These are phyloP conservation scores for Erysimum cheiranthoides DNA, from an alignment of 345 rosid genomes.

Conservation along the genomic window DNA sequence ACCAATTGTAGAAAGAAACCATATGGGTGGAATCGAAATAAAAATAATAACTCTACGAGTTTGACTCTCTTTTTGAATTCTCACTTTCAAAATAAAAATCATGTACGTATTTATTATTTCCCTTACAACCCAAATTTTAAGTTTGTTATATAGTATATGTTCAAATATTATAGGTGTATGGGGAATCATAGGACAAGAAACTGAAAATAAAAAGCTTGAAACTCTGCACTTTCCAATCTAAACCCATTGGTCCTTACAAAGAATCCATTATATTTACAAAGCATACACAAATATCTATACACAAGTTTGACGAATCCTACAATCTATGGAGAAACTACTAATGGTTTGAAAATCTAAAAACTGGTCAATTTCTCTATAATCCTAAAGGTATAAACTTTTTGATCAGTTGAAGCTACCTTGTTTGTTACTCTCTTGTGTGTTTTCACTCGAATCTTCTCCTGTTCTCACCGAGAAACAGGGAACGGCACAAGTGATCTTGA, in stretches of 20 bases:
- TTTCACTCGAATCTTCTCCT: slow-evolving; percentile 33
- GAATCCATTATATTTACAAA: slow-evolving; percentile 32
- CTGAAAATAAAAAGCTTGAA: neutral
- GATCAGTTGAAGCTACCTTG: slow-evolving; percentile 24
- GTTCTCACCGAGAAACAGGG: slow-evolving; percentile 11
- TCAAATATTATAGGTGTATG: neutral
- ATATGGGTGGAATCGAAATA: slow-evolving; percentile 19
- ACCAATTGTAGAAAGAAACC: slow-evolving; percentile 7
- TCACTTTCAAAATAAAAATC: neutral
- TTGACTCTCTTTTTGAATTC: slow-evolving; percentile 29
- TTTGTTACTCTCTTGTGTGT: slow-evolving; percentile 10
- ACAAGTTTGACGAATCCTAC: slow-evolving; percentile 21
- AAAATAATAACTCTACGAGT: neutral
- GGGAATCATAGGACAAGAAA: neutral
- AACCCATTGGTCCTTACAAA: slow-evolving; percentile 36
- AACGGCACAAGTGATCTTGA: slow-evolving; percentile 28
- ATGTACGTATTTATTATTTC: too few species aligned
- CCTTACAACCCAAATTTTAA: too few species aligned
- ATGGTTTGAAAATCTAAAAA: slow-evolving; percentile 16
- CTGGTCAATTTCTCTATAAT: slow-evolving; percentile 40
- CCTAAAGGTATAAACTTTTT: slow-evolving; percentile 25
- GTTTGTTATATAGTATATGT: neutral
- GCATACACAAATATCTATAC: slow-evolving; percentile 25
- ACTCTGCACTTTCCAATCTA: slow-evolving; percentile 10
- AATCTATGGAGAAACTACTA: slow-evolving; percentile 15